phyloP scores from a whole-genome alignment of 768 basidiomycete genomes.

The Sistotremastrum suecicum region DNA sequence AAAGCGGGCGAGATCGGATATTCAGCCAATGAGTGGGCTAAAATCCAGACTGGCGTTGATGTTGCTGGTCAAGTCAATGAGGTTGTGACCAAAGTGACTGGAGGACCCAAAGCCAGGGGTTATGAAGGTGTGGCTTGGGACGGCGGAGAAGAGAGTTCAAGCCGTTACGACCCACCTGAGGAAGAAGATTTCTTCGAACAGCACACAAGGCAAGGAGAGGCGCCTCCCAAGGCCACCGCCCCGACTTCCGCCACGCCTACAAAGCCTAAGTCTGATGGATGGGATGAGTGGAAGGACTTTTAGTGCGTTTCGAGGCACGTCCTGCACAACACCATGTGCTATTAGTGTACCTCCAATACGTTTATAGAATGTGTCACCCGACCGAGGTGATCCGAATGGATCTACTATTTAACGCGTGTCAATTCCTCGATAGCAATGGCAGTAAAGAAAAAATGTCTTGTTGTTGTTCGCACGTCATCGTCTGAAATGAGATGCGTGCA shows the following conservation, averaged over 20 bases:
- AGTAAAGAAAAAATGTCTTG: too few species aligned
- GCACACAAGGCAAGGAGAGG: neutral
- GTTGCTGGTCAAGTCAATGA: conserved; percentile 66
- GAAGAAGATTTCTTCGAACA: too few species aligned
- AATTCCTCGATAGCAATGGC: too few species aligned
- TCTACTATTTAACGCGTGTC: too few species aligned
- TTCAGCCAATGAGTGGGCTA: conserved; percentile 66
- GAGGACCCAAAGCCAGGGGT: conserved; percentile 35
- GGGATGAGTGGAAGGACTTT: conserved; percentile 24
- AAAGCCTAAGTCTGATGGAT: conserved; percentile 14
- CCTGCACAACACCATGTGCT: too few species aligned
- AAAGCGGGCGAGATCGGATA: conserved; percentile 47
- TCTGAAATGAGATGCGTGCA: too few species aligned
- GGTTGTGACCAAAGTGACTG: conserved; percentile 48
- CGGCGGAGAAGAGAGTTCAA: conserved; percentile 2
- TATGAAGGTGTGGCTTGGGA: conserved; percentile 32
- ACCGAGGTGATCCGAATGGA: too few species aligned
- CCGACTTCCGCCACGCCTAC: too few species aligned
- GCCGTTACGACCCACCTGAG: too few species aligned
- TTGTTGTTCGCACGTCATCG: too few species aligned
- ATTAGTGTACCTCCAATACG: too few species aligned
- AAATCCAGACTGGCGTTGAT: conserved; percentile 68
- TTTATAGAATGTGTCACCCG: too few species aligned
- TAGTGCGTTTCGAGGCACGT: conserved; percentile 5
- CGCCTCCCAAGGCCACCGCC: neutral